Evolutionary conservation across 2,329 filamentous ascomycete genomes (phyloP).

Genomic region (Fusarium foetens): DNA sequence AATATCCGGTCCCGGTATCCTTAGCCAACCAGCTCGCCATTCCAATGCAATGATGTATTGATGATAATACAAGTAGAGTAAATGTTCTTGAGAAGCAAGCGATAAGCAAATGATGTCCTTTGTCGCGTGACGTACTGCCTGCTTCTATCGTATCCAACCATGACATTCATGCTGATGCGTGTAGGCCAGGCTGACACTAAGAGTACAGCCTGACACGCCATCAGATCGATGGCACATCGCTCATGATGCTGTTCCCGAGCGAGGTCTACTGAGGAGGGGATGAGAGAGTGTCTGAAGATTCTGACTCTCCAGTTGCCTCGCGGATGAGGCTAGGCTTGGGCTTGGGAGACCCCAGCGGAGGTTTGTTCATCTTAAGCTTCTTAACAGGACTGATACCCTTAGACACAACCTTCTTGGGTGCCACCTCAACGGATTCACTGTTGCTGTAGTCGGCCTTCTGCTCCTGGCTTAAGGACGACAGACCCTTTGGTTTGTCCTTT

Average conservation of each 20-base stretch:
- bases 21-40: slow-evolving; percentile 41
- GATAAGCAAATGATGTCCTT: slow-evolving; percentile 22
- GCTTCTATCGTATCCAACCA: slow-evolving; percentile 46
- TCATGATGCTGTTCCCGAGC: neutral
- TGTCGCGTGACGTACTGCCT: slow-evolving; percentile 28
- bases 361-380: slow-evolving; percentile 57
- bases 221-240: neutral
- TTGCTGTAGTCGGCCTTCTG: slow-evolving; percentile 52
- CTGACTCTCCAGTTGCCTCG: slow-evolving; percentile 62
- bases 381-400: slow-evolving; percentile 55
- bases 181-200: slow-evolving; percentile 1
- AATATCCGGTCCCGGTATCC: slow-evolving; percentile 42
- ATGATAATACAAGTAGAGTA: slow-evolving; percentile 42
- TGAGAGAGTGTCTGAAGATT: slow-evolving; percentile 66
- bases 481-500: slow-evolving; percentile 66
- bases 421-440: slow-evolving; percentile 44
- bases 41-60: slow-evolving; percentile 43
- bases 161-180: slow-evolving; percentile 5
- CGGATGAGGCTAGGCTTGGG: slow-evolving; percentile 58
- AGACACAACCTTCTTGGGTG: slow-evolving; percentile 49
- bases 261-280: slow-evolving; percentile 56
- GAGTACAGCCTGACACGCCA: neutral
- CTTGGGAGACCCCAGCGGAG: slow-evolving; percentile 59
- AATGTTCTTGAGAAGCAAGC: slow-evolving; percentile 23
- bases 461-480: slow-evolving; percentile 62